Base-by-base conservation (phyloP, 805 yeast species). In the Kodamaea laetipori region DNA sequence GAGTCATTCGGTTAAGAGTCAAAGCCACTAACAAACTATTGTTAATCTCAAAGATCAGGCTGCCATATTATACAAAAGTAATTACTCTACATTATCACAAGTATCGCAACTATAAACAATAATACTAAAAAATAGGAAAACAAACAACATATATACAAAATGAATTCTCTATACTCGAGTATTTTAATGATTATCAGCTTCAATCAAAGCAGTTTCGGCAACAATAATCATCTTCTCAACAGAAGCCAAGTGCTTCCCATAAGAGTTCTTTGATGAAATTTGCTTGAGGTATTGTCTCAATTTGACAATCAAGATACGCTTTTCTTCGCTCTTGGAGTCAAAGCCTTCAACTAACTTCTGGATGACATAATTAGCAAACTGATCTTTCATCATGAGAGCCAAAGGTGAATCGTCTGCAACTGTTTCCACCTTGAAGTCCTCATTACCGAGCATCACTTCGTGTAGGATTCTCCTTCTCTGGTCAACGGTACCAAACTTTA, bases 341-440 rank as follows among this genome's bases (percentile, higher is more conserved):
- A 90, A 78, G 2, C 86, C 84, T 49, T 88, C 96, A 32, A 94
- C 90, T 55, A 94, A 76, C 63, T 92, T 90, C 64, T 94, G 99
- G 39, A 94, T 89, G 37, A 94, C 99, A 60, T 94, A 94, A 64
- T 94, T 94, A 17, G 98, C 99, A 67, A 85, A 94, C 62, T 94
- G 98, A 63, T 94, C 99, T 61, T 88, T 88, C 89, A 94, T 90
- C 98, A 94, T 90, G 46, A 84, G 72, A 17, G 90, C 86, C 53
- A 94, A 73, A 6, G 95, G 82, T 1, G 86, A 76, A 41, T 77
- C 77, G 51, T 84, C 90, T 42, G 73, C 78, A 28, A 84, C 78
- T 18, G 58, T 57, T 16, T 71, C 72, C 13, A 73, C 71, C 19
- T 62, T 66, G 38, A 64, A 64, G 50, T 80, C 78, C 45, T 70